Percentiles rank a stretch among this genome's conserved stretches.
Conservation (phyloP, 768 basidiomycete species). For the Tylopilus sp. region DNA sequence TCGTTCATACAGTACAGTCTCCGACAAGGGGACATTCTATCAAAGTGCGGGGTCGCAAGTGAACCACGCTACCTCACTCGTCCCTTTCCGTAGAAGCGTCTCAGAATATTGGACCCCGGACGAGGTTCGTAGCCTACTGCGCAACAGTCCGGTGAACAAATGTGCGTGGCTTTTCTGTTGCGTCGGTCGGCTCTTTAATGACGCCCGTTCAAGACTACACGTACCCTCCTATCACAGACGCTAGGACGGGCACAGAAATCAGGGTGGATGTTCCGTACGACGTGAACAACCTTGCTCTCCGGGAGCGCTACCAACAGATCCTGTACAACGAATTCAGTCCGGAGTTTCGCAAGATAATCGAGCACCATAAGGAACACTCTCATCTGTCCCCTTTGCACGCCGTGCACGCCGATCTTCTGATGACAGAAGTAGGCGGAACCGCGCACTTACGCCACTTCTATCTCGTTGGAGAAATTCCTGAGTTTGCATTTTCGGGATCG, state of each 20-base stretch:
- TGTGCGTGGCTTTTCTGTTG: background rate
- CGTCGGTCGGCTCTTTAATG: background rate
- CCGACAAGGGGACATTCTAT: background rate
- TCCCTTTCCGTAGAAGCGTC: slow-evolving; percentile 12
- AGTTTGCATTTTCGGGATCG: slow-evolving; percentile 18
- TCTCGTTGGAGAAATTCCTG: slow-evolving; percentile 4
- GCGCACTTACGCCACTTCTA: slow-evolving; percentile 5
- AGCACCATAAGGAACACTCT: background rate
- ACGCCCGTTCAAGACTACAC: slow-evolving; percentile 10
- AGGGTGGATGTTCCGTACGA: slow-evolving; percentile 15
- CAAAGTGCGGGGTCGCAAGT: background rate
- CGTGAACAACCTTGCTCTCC: background rate
- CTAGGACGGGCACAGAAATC: background rate
- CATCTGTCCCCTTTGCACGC: background rate
- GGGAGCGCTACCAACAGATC: slow-evolving; percentile 2
- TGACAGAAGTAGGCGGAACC: background rate
- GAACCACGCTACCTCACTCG: background rate
- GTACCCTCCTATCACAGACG: slow-evolving; percentile 15
- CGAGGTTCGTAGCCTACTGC: slow-evolving; percentile 1
- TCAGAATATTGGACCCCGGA: slow-evolving; percentile 17
- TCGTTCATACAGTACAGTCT: background rate
- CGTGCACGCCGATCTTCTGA: background rate
- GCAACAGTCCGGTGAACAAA: background rate
- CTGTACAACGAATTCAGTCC: slow-evolving; percentile 2
- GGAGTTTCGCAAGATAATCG: background rate